These are phyloP conservation scores for Aspergillus olivimuriae DNA, from an alignment of 495 filamentous ascomycete species.

Conservation along the genomic window DNA sequence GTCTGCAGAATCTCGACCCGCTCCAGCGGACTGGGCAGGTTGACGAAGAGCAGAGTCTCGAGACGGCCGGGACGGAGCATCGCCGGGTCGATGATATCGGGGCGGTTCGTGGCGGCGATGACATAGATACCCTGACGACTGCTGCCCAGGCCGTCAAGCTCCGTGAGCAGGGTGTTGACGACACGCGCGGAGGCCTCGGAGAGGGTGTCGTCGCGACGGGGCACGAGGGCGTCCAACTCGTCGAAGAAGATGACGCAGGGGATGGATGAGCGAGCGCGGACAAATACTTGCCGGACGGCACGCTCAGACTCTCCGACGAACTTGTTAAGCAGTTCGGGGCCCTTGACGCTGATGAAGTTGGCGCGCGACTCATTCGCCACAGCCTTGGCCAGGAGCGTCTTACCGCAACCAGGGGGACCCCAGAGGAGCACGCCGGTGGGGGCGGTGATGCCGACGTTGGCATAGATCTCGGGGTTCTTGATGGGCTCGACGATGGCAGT, in stretches of 20 bases:
- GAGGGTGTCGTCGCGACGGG: constrained; percentile 71
- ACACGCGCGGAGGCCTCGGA: constrained; percentile 82
- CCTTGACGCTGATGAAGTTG: constrained; percentile 98
- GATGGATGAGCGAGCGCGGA: constrained; percentile 74
- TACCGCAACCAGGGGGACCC: constrained; percentile 96
- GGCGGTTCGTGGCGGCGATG: constrained; percentile 89
- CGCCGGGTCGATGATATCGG: constrained; percentile 93
- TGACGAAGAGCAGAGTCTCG: constrained; percentile 85
- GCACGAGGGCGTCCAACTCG: constrained; percentile 89
- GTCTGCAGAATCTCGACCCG: constrained; percentile 81
- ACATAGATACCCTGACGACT: constrained; percentile 86
- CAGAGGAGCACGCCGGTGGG: constrained; percentile 91
- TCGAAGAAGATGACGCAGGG: constrained; percentile 98
- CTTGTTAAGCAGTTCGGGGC: constrained; percentile 89
- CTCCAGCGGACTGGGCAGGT: constrained; percentile 72
- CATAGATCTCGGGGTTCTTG: constrained; percentile 73
- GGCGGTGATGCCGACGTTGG: constrained; percentile 74
- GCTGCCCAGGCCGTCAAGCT: constrained; percentile 76
- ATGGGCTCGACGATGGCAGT: constrained; percentile 93
- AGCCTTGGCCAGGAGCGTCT: constrained; percentile 93
- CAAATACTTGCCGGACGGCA: constrained; percentile 87
- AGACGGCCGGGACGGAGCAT: constrained; percentile 91
- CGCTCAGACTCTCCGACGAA: constrained; percentile 94
- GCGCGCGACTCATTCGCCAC: constrained; percentile 92
- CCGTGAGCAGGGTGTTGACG: constrained; percentile 94